Base-by-base conservation (phyloP, 192 early-diverging fungal species). In the Coemansia sp. region DNA sequence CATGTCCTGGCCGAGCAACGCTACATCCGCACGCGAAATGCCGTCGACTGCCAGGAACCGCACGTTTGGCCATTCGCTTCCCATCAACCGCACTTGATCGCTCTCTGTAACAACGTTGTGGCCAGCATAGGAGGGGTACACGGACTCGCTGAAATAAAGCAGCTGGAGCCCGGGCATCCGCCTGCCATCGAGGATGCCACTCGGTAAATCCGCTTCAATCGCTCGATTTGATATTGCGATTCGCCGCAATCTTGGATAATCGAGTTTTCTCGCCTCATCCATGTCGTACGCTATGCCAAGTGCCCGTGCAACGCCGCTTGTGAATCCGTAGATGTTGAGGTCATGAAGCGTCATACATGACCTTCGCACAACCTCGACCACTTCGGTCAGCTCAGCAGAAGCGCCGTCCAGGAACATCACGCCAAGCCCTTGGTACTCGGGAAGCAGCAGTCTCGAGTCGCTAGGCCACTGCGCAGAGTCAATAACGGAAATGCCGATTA, bases 121-220 rank as follows among this genome's bases (percentile, higher is more conserved):
- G 0, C 68, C 68, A 20, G 26, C 46, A 9, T 41, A 26, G 2
- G 63, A 48, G 2, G 68, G 75, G 26, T 71, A 76, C 30, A 14
- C 20, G 8, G 55, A 3, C 68, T 71, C 68, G 53, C 68, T 63
- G 52, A 67, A 77, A 20, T 68, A 71, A 4, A 77, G 66, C 60
- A 63, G 35, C 35, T 58, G 23, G 6, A 71, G 52, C 1, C 24
- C 38, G 0, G 75, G 75, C 63, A 77, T 24, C 14, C 30, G 14
- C 15, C 5, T 8, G 12, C 65, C 75, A 16, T 71, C 69, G 5
- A 71, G n/a, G 14, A 48, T 14, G 6, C 12, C 62, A 2, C 53
- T 26, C 5, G 23, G 6, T 6, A 39, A 2, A 5, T 64, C 62
- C 7, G 8, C 21, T 18, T 33, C 23, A 21, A 34, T 23, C 6